A percentile compares a stretch with the other conserved stretches of the same genome.
Conservation (phyloP, 768 basidiomycete genomes). For the Rhodotorula babjevae region DNA sequence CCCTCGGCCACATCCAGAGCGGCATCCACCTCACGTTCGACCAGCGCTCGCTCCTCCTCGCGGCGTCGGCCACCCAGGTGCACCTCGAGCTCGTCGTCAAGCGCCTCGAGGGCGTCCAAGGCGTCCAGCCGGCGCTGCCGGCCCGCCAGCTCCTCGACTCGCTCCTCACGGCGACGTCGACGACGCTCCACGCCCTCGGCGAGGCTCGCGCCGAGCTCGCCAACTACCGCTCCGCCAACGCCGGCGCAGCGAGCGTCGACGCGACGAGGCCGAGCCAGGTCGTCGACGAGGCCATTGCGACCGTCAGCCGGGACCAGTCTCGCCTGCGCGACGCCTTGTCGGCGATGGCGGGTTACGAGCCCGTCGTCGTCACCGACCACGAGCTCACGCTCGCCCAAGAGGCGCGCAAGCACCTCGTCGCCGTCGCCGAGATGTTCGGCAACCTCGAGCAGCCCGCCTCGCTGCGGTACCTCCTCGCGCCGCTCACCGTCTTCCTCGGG, state of each 20-base stretch:
- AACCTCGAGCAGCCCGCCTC: neutral
- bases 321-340: constrained; percentile 8
- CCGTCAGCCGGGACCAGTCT: constrained; percentile 14
- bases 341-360: constrained; percentile 5
- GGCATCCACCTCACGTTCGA: constrained; percentile 52
- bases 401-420: constrained; percentile 3
- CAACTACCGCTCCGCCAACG: constrained; percentile 20
- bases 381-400: constrained; percentile 7
- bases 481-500: constrained; percentile 12
- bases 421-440: neutral
- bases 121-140: neutral
- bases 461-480: constrained; percentile 23
- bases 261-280: neutral
- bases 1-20: constrained; percentile 71
- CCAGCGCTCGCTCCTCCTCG: constrained; percentile 25
- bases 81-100: constrained; percentile 19
- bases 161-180: constrained; percentile 10
- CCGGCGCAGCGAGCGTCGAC: neutral
- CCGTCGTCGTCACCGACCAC: constrained; percentile 6
- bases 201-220: constrained; percentile 26
- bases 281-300: constrained; percentile 1
- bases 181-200: constrained; percentile 6
- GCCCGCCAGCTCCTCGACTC: constrained; percentile 1
- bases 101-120: neutral
- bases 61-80: neutral